Conservation (phyloP, 2,329 filamentous ascomycete genomes). For the Fusarium temperatum region DNA sequence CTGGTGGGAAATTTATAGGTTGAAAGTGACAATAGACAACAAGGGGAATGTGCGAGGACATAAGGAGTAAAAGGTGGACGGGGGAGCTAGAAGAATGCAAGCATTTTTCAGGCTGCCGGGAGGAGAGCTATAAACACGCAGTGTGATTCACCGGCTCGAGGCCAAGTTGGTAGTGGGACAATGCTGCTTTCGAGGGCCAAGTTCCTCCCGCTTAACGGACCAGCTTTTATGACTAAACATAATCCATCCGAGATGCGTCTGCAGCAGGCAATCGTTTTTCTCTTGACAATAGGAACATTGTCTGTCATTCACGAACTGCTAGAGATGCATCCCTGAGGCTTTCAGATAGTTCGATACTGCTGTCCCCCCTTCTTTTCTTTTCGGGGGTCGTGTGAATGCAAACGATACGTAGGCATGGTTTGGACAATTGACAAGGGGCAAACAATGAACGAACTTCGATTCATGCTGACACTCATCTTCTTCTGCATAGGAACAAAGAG, state of each 20-base stretch:
- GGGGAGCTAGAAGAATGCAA: neutral
- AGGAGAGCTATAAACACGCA: neutral
- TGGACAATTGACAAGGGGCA: neutral
- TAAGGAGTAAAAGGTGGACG: slow-evolving; percentile 1
- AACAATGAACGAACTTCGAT: neutral
- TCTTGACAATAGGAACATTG: neutral
- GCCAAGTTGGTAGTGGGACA: slow-evolving; percentile 4
- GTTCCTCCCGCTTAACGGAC: neutral
- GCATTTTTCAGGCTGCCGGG: neutral
- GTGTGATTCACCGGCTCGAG: slow-evolving; percentile 12
- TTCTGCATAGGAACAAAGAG: neutral
- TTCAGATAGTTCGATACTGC: neutral
- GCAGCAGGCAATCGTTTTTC: neutral
- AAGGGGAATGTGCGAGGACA: neutral
- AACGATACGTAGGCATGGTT: neutral
- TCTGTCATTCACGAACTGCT: slow-evolving; percentile 11
- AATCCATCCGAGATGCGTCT: neutral
- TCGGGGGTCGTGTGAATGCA: neutral
- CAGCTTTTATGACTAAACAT: neutral
- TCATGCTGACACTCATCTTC: neutral
- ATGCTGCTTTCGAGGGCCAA: slow-evolving; percentile 9
- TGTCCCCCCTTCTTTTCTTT: neutral
- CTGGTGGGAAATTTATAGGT: slow-evolving; percentile 7
- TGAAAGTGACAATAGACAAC: neutral
- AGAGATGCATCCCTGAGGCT: neutral